A percentile compares a stretch with the other conserved stretches of the same genome.
phyloP scores from a whole-genome alignment of 805 yeast genomes.

The Sugiyamaella mastotermitis region DNA sequence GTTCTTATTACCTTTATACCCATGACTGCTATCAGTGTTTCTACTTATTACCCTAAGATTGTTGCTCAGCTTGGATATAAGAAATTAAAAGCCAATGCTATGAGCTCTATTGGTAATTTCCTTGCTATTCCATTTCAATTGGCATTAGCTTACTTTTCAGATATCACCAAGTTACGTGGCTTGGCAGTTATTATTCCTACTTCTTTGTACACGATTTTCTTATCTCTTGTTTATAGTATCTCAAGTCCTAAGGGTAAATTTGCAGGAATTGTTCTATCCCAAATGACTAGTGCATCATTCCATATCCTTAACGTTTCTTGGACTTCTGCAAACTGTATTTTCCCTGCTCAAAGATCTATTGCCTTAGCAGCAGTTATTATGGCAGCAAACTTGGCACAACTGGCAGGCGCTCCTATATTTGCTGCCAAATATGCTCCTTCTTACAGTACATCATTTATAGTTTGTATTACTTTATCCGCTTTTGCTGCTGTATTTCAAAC shows the following conservation, averaged over 20 bases:
- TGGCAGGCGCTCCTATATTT: slow-evolving; percentile 14
- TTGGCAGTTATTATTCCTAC: slow-evolving; percentile 11
- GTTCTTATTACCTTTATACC: slow-evolving; percentile 49
- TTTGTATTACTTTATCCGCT: slow-evolving; percentile 6
- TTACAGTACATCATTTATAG: slow-evolving; percentile 8
- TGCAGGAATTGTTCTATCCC: slow-evolving; percentile 11
- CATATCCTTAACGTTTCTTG: slow-evolving; percentile 12
- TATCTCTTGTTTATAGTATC: slow-evolving; percentile 8
- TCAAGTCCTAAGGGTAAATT: slow-evolving; percentile 8
- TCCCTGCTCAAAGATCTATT: slow-evolving; percentile 13
- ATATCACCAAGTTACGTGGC: slow-evolving; percentile 7
- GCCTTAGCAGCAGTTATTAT: slow-evolving; percentile 13
- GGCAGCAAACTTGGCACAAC: slow-evolving; percentile 12
- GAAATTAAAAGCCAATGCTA: slow-evolving; percentile 59
- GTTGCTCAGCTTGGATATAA: slow-evolving; percentile 52
- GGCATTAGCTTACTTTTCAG: slow-evolving; percentile 9
- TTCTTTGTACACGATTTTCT: slow-evolving; percentile 6
- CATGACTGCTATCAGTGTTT: slow-evolving; percentile 51
- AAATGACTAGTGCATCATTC: slow-evolving; percentile 8
- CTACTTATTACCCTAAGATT: slow-evolving; percentile 57
- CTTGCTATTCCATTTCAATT: slow-evolving; percentile 13
- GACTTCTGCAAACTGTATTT: slow-evolving; percentile 14
- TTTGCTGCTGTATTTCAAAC: slow-evolving; percentile 7
- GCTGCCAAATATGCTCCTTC: slow-evolving; percentile 12
- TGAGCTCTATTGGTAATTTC: slow-evolving; percentile 30